Base-by-base conservation (phyloP, 495 filamentous ascomycete genomes). In the Penicillium coprophilum region DNA sequence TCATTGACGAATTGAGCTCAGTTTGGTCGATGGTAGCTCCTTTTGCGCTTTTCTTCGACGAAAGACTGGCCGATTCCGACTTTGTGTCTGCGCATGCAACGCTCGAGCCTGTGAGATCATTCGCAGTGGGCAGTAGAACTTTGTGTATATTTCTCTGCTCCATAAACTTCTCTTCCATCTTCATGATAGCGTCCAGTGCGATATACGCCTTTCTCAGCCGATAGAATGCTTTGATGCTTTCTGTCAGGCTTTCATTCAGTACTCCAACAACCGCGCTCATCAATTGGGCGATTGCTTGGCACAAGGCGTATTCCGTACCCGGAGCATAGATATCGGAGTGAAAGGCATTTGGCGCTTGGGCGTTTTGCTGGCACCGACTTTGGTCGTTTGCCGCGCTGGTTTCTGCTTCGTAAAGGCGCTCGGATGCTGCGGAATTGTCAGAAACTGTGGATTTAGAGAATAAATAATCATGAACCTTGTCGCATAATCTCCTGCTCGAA, bases 401-500 rank as follows among this genome's bases (percentile, higher is more conserved):
- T 71, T 97, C 93, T n/a, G 91, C 90, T 38, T 88, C 88, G 30
- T 77, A 80, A 19, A 98, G 80, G 48, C 82, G 78, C 46, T 84
- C 84, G 17, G 85, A 82, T 15, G 94, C 91, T 87, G 61, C 55
- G 51, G 17, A 31, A 46, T 47, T 40, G 63, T 68, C 31, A 66
- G 55, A 40, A 53, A 41, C 19, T 50, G 21, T 47, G 9, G 15
- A n/a, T 23, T 52, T 15, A 32, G 15, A 13, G 9, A 1, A 10
- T 23, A 49, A 60, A 48, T 46, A n/a, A 41, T 39, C 40, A 54
- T 74, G 45, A 19, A 86, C 85, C 85, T 76, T 96, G 85, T 57
- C 83, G 84, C 89, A 98, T 95, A 53, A 96, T 78, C n/a, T 94
- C 90, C 61, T 92, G 89, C 71, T 98, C 94, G 65, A 96, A 95